Evolutionary conservation across 2,329 filamentous ascomycete species (phyloP).

Genomic region (Xylariales sp.): DNA sequence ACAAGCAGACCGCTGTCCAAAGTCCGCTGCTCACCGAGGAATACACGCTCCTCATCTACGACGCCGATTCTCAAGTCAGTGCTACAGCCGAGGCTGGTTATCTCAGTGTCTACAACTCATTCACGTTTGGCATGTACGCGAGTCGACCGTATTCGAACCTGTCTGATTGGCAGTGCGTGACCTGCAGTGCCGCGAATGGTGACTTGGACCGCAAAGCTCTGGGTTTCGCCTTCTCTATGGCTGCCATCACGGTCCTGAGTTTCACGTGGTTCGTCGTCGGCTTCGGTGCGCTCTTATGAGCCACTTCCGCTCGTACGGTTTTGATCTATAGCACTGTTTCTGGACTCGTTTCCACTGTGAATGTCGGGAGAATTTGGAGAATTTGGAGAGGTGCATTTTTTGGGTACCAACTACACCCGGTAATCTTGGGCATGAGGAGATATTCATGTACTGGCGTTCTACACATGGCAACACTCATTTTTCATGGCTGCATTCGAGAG

Average conservation of each 20-base stretch:
- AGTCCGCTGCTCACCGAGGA: constrained; percentile 46
- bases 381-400: too few species aligned
- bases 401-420: too few species aligned
- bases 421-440: too few species aligned
- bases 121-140: constrained; percentile 56
- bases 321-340: too few species aligned
- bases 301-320: not conserved
- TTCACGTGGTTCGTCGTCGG: constrained; percentile 63
- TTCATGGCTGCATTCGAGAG: too few species aligned
- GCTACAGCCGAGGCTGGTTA: constrained; percentile 52
- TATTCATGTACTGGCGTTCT: too few species aligned
- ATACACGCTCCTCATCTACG: constrained; percentile 60
- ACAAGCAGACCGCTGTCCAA: constrained; percentile 39
- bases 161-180: constrained; percentile 49
- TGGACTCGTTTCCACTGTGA: too few species aligned
- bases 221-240: constrained; percentile 49
- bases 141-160: constrained; percentile 46
- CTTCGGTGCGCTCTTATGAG: constrained; percentile 32
- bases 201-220: constrained; percentile 43
- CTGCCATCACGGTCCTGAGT: constrained; percentile 50
- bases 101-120: constrained; percentile 41
- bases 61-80: constrained; percentile 47
- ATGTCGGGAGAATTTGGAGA: not conserved
- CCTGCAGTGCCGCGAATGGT: constrained; percentile 50
- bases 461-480: too few species aligned